Base-by-base conservation (phyloP, 345 rosid genomes). In the Brassica juncea region DNA sequence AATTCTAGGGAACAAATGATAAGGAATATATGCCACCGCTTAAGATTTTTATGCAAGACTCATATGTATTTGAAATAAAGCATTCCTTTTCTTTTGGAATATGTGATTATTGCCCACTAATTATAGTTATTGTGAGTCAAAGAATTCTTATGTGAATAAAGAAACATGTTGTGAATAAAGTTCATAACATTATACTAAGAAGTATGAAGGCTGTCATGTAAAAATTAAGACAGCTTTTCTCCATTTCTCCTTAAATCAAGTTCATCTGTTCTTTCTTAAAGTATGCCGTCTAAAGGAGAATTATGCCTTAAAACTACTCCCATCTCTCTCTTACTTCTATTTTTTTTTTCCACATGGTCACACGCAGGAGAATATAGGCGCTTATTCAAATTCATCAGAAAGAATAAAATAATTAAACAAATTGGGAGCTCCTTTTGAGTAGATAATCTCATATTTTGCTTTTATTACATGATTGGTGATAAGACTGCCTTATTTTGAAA, bases 151-250 rank as follows among this genome's bases (percentile, higher is more conserved):
- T n/a, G 15, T 73, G 57, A 66, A 73, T 67, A 79, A 72, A 78
- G 31, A 79, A 79, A 73, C 58, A 67, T 32, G 54, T 67, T 67
- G 74, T 19, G 19, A 19, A 19, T 19, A 19, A 19, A 19, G 19
- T 19, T 66, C 59, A 61, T 69, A 61, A 69, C 71, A 73, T 62
- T 68, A 68, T 66, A 80, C 68, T 80, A 80, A 80, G 19, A 19
- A 19, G 19, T 19, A 19, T 19, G 79, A 80, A 68, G 71, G 71
- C 60, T 74, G 79, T 74, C 82, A 74, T 74, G 79, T 68, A 78
- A 80, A 80, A 80, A 74, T 19, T 19, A 62, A 74, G 82, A 74
- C 66, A 80, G 68, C 79, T 80, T 80, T 68, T 62, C 75, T 73
- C 69, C 71, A 59, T 28, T 19, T 19, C 19, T 19, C 19, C 19